Conservation (phyloP, 495 filamentous ascomycete species). For the Aspergillus conjunctus region DNA sequence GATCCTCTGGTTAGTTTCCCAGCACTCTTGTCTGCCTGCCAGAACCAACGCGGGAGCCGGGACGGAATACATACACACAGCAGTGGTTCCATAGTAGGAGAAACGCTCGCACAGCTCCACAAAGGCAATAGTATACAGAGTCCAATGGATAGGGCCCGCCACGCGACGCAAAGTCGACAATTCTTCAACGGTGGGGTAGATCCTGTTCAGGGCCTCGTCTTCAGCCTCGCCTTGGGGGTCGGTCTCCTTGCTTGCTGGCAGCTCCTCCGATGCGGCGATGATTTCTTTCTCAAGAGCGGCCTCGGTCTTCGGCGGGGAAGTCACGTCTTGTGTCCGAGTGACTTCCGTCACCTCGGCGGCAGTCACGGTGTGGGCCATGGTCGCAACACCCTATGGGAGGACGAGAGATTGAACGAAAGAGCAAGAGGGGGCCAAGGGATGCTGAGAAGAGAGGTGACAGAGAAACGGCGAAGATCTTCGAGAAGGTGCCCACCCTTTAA, state of each 20-base stretch:
- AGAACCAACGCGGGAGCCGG: not conserved
- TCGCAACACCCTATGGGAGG: not conserved
- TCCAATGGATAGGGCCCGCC: constrained; percentile 64
- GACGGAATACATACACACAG: constrained; percentile 57
- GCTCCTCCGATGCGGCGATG: constrained; percentile 15
- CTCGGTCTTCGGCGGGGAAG: constrained; percentile 19
- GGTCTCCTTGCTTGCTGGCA: constrained; percentile 19
- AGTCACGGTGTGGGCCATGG: not conserved
- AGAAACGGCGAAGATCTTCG: not conserved
- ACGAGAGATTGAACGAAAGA: not conserved
- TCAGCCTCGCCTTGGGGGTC: constrained; percentile 19
- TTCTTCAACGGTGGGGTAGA: constrained; percentile 60
- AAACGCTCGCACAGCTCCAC: constrained; percentile 79
- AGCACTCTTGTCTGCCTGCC: too few relatives aligned
- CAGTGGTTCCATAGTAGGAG: constrained; percentile 76
- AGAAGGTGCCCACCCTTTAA: not conserved
- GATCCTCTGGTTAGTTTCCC: not conserved
- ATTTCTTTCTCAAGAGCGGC: constrained; percentile 13
- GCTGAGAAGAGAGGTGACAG: not conserved
- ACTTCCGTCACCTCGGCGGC: not conserved
- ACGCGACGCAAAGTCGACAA: constrained; percentile 63
- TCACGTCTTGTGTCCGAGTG: not conserved
- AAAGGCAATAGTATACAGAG: constrained; percentile 68
- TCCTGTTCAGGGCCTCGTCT: constrained; percentile 25
- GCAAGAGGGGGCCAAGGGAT: not conserved